These are phyloP conservation scores for Tetracentron sinense DNA, from an alignment of 164 flowering plant genomes.

Conservation along the genomic window DNA sequence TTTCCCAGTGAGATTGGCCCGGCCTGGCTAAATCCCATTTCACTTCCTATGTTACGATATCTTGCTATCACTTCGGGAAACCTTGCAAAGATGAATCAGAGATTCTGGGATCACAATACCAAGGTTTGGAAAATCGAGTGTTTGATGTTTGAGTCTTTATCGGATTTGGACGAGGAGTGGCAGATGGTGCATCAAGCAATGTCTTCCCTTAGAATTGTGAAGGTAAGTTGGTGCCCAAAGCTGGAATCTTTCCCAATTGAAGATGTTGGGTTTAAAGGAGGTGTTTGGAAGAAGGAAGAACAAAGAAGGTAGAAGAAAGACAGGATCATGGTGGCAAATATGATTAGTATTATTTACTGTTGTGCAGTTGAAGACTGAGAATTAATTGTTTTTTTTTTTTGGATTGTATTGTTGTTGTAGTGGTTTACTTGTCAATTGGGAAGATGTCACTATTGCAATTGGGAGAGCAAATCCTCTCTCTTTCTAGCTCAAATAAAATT, in stretches of 20 bases:
- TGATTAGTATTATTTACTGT: no score
- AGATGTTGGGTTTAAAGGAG: constrained; percentile 47
- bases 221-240: constrained; percentile 45
- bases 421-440: no score
- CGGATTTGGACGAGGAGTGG: constrained; percentile 42
- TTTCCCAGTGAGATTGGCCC: constrained; percentile 45
- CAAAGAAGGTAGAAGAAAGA: constrained; percentile 13
- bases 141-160: constrained; percentile 37
- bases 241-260: constrained; percentile 37
- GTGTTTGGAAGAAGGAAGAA: constrained; percentile 40
- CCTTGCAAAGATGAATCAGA: constrained; percentile 22
- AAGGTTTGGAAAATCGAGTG: constrained; percentile 41
- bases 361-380: no score
- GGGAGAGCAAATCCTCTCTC: no score
- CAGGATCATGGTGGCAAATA: no score
- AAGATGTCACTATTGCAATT: no score
- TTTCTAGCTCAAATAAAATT: no score
- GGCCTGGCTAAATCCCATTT: constrained; percentile 42
- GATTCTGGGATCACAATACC: constrained; percentile 30
- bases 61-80: constrained; percentile 39
- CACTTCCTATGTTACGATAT: constrained; percentile 37
- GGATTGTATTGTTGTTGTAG: no score
- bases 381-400: no score
- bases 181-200: constrained; percentile 25
- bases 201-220: constrained; percentile 33